Base-by-base conservation (phyloP, 176 grass and related monocot species). In the Aegilops sharonensis region DNA sequence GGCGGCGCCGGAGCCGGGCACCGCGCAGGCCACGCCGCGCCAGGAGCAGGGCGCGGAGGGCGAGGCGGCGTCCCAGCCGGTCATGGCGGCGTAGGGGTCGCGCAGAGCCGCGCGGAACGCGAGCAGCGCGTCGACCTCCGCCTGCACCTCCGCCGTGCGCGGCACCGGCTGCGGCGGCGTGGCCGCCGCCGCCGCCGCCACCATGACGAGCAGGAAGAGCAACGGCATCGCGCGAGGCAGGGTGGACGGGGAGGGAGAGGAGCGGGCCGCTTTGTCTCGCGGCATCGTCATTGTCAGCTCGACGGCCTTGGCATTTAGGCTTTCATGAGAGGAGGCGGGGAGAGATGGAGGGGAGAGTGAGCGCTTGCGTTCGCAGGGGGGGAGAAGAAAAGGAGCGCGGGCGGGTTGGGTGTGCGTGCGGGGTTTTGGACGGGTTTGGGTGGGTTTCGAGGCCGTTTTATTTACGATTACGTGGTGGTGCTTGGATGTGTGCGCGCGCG, bases 21-120 rank as follows among this genome's bases (percentile, higher is more conserved):
- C 30, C 30, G 30, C 75, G 85, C 97, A 99, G 27, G 67, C 85
- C 14, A 99, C 84, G 71, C 97, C 97, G 5, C 94, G 92, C 97
- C 97, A 99, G 66, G 88, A 86, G 83, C 92, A 99, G 27, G 97
- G 97, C 36, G 97, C 92, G 40, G 81, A 89, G 4, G 89, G 54
- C 11, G 91, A 83, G 4, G 89, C 48, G 13, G 87, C 68, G 77
- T 96, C 71, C 97, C 92, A 99, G 4, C 89, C 76, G 45, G 87
- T 54, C 89, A 99, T 81, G 62, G 97, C 89, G 24, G 80, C 85
- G 63, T 92, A 87, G 7, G 97, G 94, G 77, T 99, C 94, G 40
- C 75, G 78, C 10, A 99, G 6, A 4, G 72, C 84, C 64, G 72
- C 79, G 4, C 90, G 88, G 87, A 99, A 96, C 14, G 89, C 87